Percentiles rank a stretch among this genome's conserved stretches.
Evolutionary conservation across 1,284 basidiomycete species (phyloP).

Genomic region (Chalciporus sp.): DNA sequence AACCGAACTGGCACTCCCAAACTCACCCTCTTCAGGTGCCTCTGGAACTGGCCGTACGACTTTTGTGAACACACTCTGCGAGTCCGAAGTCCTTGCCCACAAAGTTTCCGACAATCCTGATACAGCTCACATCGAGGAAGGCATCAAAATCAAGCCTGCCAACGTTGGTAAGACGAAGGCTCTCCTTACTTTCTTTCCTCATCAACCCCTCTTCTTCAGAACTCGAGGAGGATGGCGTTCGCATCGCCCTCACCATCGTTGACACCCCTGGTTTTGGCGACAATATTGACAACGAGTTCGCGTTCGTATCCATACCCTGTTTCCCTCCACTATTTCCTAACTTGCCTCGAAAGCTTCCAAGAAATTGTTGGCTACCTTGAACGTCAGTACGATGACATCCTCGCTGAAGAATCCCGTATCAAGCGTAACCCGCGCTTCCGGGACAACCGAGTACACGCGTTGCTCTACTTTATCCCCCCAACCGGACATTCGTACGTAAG

Average conservation of each 20-base stretch:
- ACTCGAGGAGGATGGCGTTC: slow-evolving; percentile 97
- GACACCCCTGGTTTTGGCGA: slow-evolving; percentile 99
- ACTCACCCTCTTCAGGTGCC: slow-evolving; percentile 61
- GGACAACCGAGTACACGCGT: slow-evolving; percentile 94
- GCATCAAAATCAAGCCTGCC: slow-evolving; percentile 94
- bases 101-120: slow-evolving; percentile 87
- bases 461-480: slow-evolving; percentile 98
- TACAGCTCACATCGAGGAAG: slow-evolving; percentile 92
- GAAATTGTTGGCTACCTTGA: slow-evolving; percentile 98
- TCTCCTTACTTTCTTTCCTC: not conserved
- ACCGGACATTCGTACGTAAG: slow-evolving; percentile 71
- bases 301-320: slow-evolving; percentile 58
- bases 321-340: slow-evolving; percentile 12
- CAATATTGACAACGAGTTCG: slow-evolving; percentile 98
- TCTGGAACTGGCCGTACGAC: slow-evolving; percentile 97
- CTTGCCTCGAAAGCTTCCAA: slow-evolving; percentile 67
- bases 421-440: slow-evolving; percentile 99
- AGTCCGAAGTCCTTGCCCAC: slow-evolving; percentile 86
- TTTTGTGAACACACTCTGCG: slow-evolving; percentile 97
- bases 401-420: slow-evolving; percentile 98
- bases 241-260: slow-evolving; percentile 97
- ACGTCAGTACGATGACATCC: slow-evolving; percentile 98
- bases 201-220: slow-evolving; percentile 50
- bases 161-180: slow-evolving; percentile 78
- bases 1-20: not conserved